Evolutionary conservation across 176 grass and related monocot species (phyloP), one percentile per base, ranked within the genome.

Genomic region (Eragrostis nindensis): DNA sequence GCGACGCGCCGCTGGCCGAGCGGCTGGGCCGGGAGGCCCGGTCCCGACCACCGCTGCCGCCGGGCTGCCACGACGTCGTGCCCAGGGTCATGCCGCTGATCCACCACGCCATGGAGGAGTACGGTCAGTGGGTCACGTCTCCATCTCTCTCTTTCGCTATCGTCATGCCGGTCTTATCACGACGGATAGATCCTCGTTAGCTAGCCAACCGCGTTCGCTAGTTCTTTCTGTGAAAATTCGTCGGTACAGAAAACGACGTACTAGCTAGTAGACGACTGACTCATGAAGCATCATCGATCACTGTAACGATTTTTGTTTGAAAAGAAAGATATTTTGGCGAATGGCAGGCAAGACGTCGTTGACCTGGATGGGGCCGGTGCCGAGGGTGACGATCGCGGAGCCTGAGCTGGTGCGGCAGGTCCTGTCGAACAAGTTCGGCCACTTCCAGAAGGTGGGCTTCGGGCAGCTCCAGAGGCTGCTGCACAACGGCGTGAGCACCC

Each of bases 21-120:
- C 32, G 59, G 19, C 89, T 91, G 42, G 29, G 36, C 66, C 73
- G 53, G 67, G 75, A 87, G 82, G 84, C 68, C 30, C 11, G 55
- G 73, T 22, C 84, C 17, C 22, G 70, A 6, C 4, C 29, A 68
- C 75, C 84, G 5, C 49, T 84, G 19, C 62, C 69, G 41, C 25
- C 69, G 15, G 65, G 49, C 9, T 75, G 69, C 64, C 89, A 87
- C 32, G 69, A 55, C 74, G 63, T 91, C 59, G 15, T 66, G 61
- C 83, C 80, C n/a, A 76, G 69, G 32, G 75, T 56, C 61, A 1
- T 16, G 7, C 84, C 85, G 6, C 48, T 91, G 14, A 12, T 76
- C 50, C 66, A 91, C 73, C 56, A 63, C 24, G 49, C 75, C 69
- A 81, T 87, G 52, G 49, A 46, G 52, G 53, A 84, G 52, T 66